Conservation (phyloP, 257 asterid species). For the Nemophila menziesii region DNA sequence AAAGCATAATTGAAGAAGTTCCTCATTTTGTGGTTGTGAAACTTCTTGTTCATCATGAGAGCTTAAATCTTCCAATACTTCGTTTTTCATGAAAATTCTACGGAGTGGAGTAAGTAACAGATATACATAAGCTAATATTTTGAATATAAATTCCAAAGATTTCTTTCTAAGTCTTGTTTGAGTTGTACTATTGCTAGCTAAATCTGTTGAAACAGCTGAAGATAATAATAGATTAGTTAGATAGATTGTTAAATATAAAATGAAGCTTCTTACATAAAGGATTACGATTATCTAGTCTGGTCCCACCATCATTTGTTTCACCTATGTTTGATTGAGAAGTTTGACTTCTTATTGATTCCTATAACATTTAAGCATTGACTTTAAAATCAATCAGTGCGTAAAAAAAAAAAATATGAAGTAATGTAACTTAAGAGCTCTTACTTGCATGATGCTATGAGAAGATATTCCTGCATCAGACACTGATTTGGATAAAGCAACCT, state of each 20-base stretch:
- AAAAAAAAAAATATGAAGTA: background rate
- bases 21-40: conserved; percentile 23
- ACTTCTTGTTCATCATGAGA: conserved; percentile 21
- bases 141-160: conserved; percentile 28
- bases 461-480: conserved; percentile 25
- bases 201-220: conserved; percentile 26
- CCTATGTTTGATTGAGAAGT: conserved; percentile 13
- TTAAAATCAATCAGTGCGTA: background rate
- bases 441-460: conserved; percentile 25
- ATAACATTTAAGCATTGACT: conserved; percentile 9
- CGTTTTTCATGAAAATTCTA: conserved; percentile 26
- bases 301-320: conserved; percentile 22
- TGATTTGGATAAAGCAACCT: conserved; percentile 26
- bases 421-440: conserved; percentile 13
- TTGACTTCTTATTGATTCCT: conserved; percentile 28
- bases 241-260: background rate
- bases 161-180: conserved; percentile 26
- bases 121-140: conserved; percentile 41
- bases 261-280: conserved; percentile 39
- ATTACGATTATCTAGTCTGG: conserved; percentile 21
- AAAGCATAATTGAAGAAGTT: conserved; percentile 58
- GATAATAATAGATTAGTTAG: background rate
- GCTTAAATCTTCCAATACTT: conserved; percentile 17
- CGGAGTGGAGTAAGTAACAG: conserved; percentile 29
- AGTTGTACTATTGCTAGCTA: conserved; percentile 15